Conservation (phyloP, 78 protist genomes). For the Dictyostelium capitatum region DNA sequence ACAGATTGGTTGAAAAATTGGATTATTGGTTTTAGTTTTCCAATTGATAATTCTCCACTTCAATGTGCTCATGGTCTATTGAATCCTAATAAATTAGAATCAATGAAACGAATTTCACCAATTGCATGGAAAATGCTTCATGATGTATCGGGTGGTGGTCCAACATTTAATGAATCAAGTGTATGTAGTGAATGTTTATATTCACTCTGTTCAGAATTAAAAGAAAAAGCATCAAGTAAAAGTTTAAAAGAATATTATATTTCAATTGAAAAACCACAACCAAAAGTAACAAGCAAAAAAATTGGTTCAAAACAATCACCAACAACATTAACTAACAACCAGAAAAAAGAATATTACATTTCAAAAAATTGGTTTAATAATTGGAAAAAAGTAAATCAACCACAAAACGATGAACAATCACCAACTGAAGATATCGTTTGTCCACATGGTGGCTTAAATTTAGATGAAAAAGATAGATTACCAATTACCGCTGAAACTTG, state of each 20-base stretch:
- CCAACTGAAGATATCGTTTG: constrained; percentile 19
- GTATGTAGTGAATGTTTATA: constrained; percentile 49
- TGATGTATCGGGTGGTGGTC: neutral
- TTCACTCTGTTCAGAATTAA: neutral
- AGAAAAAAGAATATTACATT: constrained; percentile 20
- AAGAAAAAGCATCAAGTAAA: neutral
- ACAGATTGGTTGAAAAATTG: constrained; percentile 30
- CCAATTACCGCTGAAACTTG: constrained; percentile 17
- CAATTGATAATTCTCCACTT: constrained; percentile 40
- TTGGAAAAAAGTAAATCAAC: constrained; percentile 1
- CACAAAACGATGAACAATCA: neutral
- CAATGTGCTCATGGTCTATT: constrained; percentile 21
- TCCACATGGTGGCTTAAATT: constrained; percentile 21
- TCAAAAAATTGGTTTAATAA: constrained; percentile 52
- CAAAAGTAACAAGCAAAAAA: neutral
- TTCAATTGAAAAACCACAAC: neutral
- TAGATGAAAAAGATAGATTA: neutral
- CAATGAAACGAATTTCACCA: constrained; percentile 34
- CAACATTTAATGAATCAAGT: neutral
- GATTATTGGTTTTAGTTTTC: constrained; percentile 24
- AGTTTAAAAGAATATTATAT: constrained; percentile 16
- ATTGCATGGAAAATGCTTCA: neutral
- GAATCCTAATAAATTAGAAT: constrained; percentile 36
- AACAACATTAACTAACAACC: neutral
- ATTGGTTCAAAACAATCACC: neutral